Conservation (phyloP, 148 eudicot species). For the Amaranthus palmeri region DNA sequence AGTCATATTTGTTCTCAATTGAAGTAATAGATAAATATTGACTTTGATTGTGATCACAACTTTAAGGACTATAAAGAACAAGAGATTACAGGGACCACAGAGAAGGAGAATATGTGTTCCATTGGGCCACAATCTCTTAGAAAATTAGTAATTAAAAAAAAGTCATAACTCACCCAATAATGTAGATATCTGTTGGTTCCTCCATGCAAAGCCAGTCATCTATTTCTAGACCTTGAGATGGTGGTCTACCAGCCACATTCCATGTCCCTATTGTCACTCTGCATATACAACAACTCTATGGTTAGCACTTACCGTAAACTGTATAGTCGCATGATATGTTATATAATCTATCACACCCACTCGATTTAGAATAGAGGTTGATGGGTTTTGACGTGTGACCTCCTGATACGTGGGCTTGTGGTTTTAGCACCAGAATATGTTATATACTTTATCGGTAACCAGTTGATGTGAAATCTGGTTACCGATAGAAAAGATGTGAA, state of each 20-base stretch:
- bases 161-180: constrained; percentile 58
- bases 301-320: no score
- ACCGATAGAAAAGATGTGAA: no score
- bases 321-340: no score
- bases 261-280: constrained; percentile 80
- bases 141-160: neutral
- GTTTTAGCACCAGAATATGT: no score
- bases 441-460: no score
- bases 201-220: constrained; percentile 83
- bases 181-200: constrained; percentile 81
- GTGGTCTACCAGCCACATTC: constrained; percentile 89
- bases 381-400: no score
- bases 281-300: neutral
- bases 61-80: neutral
- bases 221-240: constrained; percentile 58
- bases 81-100: neutral
- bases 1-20: neutral
- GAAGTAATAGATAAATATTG: neutral
- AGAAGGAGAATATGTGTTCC: neutral
- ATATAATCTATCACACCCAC: no score
- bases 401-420: no score
- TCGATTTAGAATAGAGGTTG: no score
- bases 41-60: neutral
- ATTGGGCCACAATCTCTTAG: neutral
- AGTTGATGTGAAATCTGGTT: no score